A percentile compares a stretch with the other conserved stretches of the same genome.
phyloP scores from a whole-genome alignment of 2,329 filamentous ascomycete species.

The Aspergillus sp. region DNA sequence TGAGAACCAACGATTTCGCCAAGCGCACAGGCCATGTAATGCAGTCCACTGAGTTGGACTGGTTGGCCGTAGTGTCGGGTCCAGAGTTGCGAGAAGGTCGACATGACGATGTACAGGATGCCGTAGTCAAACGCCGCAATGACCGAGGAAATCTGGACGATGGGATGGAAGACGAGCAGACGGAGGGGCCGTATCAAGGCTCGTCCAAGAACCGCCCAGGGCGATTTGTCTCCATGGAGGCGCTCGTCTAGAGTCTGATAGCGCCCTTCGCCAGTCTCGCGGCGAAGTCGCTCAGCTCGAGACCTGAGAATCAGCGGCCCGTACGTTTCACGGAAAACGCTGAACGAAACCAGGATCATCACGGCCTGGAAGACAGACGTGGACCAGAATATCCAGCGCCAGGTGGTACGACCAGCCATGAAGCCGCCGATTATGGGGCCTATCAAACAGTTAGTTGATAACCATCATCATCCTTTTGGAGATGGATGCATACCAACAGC shows the following conservation, averaged over 20 bases:
- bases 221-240: neutral
- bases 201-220: constrained; percentile 25
- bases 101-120: constrained; percentile 59
- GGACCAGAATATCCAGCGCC: constrained; percentile 44
- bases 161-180: constrained; percentile 57
- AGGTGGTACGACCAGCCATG: constrained; percentile 46
- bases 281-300: constrained; percentile 47
- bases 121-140: constrained; percentile 60
- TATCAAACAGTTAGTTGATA: too few relatives aligned
- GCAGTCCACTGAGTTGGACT: constrained; percentile 55
- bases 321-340: constrained; percentile 62
- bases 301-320: constrained; percentile 57
- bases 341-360: constrained; percentile 59
- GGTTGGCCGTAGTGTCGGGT: constrained; percentile 50
- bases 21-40: constrained; percentile 60
- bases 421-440: constrained; percentile 64
- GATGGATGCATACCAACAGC: neutral
- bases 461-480: constrained; percentile 22
- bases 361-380: constrained; percentile 60
- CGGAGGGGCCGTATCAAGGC: constrained; percentile 54
- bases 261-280: neutral
- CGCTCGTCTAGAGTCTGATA: neutral
- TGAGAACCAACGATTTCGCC: constrained; percentile 59
- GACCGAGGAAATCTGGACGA: constrained; percentile 55
- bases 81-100: constrained; percentile 61